Evolutionary conservation across 129 eudicot genomes (phyloP).

Genomic region (Flaveria linearis): DNA sequence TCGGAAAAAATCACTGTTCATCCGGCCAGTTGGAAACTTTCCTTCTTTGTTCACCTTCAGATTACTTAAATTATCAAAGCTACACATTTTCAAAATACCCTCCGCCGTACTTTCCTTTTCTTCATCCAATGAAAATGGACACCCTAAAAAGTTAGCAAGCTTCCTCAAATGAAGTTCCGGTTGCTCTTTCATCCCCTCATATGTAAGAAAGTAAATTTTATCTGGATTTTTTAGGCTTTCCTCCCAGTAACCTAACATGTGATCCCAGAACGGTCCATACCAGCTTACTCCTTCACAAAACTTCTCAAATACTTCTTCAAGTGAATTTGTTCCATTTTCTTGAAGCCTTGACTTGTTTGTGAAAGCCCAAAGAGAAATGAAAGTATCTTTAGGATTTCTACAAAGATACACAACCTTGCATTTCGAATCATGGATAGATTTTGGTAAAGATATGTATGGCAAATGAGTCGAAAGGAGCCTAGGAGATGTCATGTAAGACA

Average conservation of each 20-base stretch:
- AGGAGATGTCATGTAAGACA: slow-evolving; percentile 26
- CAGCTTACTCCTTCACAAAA: slow-evolving; percentile 42
- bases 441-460: slow-evolving; percentile 29
- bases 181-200: slow-evolving; percentile 54
- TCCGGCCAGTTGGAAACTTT: slow-evolving; percentile 28
- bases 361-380: slow-evolving; percentile 61
- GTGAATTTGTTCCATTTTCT: not conserved
- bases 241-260: slow-evolving; percentile 34
- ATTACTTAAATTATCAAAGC: slow-evolving; percentile 52
- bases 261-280: slow-evolving; percentile 63
- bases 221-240: slow-evolving; percentile 36
- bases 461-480: slow-evolving; percentile 50
- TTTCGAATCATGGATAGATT: too few relatives aligned
- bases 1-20: slow-evolving; percentile 34
- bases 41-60: slow-evolving; percentile 59
- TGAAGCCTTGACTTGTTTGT: slow-evolving; percentile 45
- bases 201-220: slow-evolving; percentile 49
- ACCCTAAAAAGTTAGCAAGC: slow-evolving; percentile 52
- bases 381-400: slow-evolving; percentile 57
- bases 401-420: slow-evolving; percentile 27
- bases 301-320: slow-evolving; percentile 41
- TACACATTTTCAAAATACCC: slow-evolving; percentile 42
- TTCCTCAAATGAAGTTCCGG: slow-evolving; percentile 31
- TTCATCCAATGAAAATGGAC: slow-evolving; percentile 47
- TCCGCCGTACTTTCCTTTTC: slow-evolving; percentile 39